Evolutionary conservation across 306 rosid species (phyloP), one percentile per base, ranked within the genome.

Genomic region (Phaseolus lunatus): DNA sequence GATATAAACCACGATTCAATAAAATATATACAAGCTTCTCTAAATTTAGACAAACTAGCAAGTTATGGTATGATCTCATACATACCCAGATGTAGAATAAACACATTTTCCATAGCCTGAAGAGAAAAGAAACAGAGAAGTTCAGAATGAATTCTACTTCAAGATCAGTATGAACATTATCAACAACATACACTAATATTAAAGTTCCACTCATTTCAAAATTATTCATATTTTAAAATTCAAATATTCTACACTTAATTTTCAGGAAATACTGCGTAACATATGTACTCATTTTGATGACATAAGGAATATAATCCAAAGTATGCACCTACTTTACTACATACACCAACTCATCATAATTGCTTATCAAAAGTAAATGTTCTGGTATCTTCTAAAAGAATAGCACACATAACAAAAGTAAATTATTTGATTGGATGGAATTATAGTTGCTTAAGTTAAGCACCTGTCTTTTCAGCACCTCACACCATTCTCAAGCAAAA

Each of bases 51-150:
- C 15, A 64, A 77, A 24, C 3, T 59, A 67, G 13, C 31, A 72
- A 26, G 33, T 44, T 73, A 19, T 71, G 67, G 11, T 59, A 15
- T 15, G 3, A 23, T 45, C 68, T 18, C 47, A 49, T 53, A 83
- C 88, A 45, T 90, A 94, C 98, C 96, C 92, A 31, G 97, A 70
- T 44, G 90, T 68, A 12, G 82, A 26, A 75, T 78, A 95, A 72
- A 3, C 26, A 72, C 98, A 95, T 78, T 92, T 88, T 72, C 85
- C 98, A 64, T 95, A 85, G 81, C 97, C 98, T 95, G 91, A 19
- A 78, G 65, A 52, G 37, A 33, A 78, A 57, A 62, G 19, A 57
- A 20, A 67, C 57, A 50, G 5, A 44, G 0, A 23, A 74, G 19
- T 67, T 84, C 77, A 86, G 72, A 31, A 15, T 33, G 19, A 73